Evolutionary conservation across 169 alveolate genomes (phyloP), one percentile per base, ranked within the genome.

Genomic region (Hepatocystis sp.): DNA sequence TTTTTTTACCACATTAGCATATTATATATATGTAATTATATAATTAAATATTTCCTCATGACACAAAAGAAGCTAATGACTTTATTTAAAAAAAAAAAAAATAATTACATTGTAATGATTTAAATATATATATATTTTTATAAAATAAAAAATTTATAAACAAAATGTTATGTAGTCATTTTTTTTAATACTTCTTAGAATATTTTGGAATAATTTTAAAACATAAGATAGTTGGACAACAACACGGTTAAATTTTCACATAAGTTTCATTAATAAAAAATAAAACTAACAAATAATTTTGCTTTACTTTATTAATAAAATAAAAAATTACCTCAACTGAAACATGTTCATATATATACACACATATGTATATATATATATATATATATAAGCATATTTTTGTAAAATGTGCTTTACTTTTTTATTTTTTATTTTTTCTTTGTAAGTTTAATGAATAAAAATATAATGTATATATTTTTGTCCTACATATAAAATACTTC

Each of bases 401-500:
- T 7, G 4, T 44, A 7, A 8, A 7, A 7, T 44, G 2, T 44
- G 8, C n/a, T 5, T 44, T 5, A 8, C n/a, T 44, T 44, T 44
- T 44, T 44, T 44, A 8, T 44, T 44, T 44, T 44, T 8, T n/a
- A 44, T 17, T 44, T 17, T n/a, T 52, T 52, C n/a, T n/a, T n/a
- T n/a, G n/a, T n/a, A n/a, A n/a, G n/a, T n/a, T n/a, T n/a, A n/a
- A 25, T 52, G 64, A 52, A 19, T 21, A 39, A 15, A 52, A 19
- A 25, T 10, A 21, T 7, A 52, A 8, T 1, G 25, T 8, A 52
- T 52, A 17, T 19, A 25, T 3, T 10, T 52, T 52, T n/a, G 17
- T 52, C 25, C 36, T 52, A 25, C 36, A 25, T 25, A 52, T 3
- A 21, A n/a, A n/a, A n/a, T 19, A 7, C 7, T 19, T 52, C 4